phyloP scores from a whole-genome alignment of 768 basidiomycete genomes.

The Lactarius quietus region DNA sequence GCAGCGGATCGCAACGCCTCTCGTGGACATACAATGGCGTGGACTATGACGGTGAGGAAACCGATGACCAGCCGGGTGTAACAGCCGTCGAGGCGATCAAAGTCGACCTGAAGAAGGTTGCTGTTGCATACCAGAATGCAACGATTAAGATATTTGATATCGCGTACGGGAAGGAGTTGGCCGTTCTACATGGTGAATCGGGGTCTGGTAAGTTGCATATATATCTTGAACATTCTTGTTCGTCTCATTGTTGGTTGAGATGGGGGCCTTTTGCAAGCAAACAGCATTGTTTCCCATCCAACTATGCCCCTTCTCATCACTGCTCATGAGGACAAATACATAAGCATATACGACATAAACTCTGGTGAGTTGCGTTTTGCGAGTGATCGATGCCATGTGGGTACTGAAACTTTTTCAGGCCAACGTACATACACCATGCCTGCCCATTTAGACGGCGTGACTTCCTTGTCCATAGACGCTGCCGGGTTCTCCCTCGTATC shows the following conservation, averaged over 20 bases:
- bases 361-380: conserved; percentile 53
- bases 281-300: conserved; percentile 84
- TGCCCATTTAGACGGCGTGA: conserved; percentile 89
- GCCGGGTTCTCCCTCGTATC: conserved; percentile 86
- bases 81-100: conserved; percentile 83
- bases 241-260: conserved; percentile 43
- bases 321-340: conserved; percentile 91
- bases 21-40: conserved; percentile 80
- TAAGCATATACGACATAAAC: conserved; percentile 81
- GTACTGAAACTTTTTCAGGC: conserved; percentile 39
- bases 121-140: conserved; percentile 87
- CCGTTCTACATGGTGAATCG: conserved; percentile 41
- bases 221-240: background rate
- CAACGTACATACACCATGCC: conserved; percentile 88
- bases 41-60: conserved; percentile 43
- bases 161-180: conserved; percentile 78
- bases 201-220: conserved; percentile 17
- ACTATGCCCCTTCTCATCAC: conserved; percentile 85
- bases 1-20: conserved; percentile 55
- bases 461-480: conserved; percentile 84
- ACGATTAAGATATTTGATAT: conserved; percentile 89
- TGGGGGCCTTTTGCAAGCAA: conserved; percentile 77
- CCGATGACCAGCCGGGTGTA: conserved; percentile 55
- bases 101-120: conserved; percentile 78
- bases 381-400: background rate